Base-by-base conservation (phyloP, 2,329 filamentous ascomycete genomes). In the Penicillium sp. region DNA sequence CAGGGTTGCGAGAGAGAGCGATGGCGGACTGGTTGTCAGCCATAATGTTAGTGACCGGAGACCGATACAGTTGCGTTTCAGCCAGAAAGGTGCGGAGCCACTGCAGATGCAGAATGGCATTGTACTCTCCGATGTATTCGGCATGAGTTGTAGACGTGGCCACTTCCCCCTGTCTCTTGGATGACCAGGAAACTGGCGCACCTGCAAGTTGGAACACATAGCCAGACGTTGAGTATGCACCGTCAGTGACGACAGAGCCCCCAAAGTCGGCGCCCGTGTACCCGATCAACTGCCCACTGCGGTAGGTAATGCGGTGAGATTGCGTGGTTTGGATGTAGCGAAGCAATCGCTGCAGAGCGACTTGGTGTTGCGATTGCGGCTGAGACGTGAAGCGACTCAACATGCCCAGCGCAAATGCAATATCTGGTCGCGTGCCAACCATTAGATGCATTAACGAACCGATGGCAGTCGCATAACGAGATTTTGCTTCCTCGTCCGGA, bases 141-240 rank as follows among this genome's bases (percentile, higher is more conserved):
- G 52, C 46, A 27, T 55, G 26, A 5, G 52, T 55, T 13, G 26
- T 49, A 26, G 52, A 55, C 27, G 39, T 49, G 21, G 46, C 52
- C 19, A 45, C 46, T 50, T 45, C 46, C 46, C 39, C 52, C 55
- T 70, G 59, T 50, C 63, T 62, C 47, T 62, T 60, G 22, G 63
- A 65, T 19, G 57, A 57, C 64, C 59, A 68, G 41, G 59, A 64
- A 45, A 69, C 60, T 29, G 61, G 57, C n/a, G 45, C 63, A 9
- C 64, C 63, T 21, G 54, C 59, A 37, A 66, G 53, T 22, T 56
- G 49, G 54, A 70, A 69, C 13, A 65, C 29, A 45, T 62, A 67
- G 45, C 64, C 65, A 5, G 61, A 60, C 4, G 62, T 65, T 1
- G 64, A 68, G 37, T 58, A 56, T 35, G 58, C 57, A n/a, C 55